Percentiles rank a stretch among this genome's conserved stretches.
These are phyloP conservation scores for Castanea crenata DNA, from an alignment of 306 rosid species.

Conservation along the genomic window DNA sequence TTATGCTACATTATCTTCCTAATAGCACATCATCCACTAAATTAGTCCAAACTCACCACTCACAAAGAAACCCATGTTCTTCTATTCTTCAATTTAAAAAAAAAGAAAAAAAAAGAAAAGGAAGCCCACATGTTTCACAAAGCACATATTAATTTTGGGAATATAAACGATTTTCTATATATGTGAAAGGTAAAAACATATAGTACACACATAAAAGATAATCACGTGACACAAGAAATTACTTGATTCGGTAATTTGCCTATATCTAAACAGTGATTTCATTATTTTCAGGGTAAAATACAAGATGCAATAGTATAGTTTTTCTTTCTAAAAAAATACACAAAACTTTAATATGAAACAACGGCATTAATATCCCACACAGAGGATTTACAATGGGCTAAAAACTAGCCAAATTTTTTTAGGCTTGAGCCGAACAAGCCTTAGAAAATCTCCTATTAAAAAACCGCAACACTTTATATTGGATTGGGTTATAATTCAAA, in stretches of 20 bases:
- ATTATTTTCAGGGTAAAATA: too few species aligned
- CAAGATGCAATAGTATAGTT: rapidly evolving
- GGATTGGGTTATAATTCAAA: rapidly evolving
- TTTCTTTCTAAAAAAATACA: too few species aligned
- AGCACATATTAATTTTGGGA: background rate
- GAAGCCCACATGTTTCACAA: background rate
- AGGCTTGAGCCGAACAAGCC: rapidly evolving
- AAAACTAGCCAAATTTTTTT: rapidly evolving
- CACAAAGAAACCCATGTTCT: background rate
- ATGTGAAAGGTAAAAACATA: too few species aligned
- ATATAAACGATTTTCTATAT: too few species aligned
- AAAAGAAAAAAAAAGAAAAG: too few species aligned
- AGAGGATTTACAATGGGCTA: too few species aligned
- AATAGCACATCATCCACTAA: slow-evolving; percentile 66
- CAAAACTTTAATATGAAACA: too few species aligned
- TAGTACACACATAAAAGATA: rapidly evolving
- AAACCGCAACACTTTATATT: too few species aligned
- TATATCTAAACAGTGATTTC: rapidly evolving
- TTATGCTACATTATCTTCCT: slow-evolving; percentile 37
- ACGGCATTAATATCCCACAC: rapidly evolving
- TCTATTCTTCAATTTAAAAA: too few species aligned
- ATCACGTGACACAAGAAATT: too few species aligned
- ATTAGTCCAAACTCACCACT: slow-evolving; percentile 18
- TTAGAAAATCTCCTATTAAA: too few species aligned
- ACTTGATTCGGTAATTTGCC: too few species aligned